These are phyloP conservation scores for Solanum bulbocastanum DNA, from an alignment of 257 asterid species.

Conservation along the genomic window DNA sequence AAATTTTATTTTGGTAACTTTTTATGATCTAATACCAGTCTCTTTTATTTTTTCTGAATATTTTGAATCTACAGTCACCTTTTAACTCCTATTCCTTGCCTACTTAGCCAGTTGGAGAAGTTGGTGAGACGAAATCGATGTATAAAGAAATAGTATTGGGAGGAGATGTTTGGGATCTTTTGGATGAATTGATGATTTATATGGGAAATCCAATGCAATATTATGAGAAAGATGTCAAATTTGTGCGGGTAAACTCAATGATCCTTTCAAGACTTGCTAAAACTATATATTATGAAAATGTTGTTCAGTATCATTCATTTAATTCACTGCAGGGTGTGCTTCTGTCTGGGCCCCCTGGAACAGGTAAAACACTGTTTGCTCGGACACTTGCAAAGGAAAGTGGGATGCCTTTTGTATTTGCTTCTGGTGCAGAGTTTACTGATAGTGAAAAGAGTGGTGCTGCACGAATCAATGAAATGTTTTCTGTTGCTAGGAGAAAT, in stretches of 20 bases:
- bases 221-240: conserved; percentile 80
- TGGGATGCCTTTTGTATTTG: conserved; percentile 96
- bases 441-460: conserved; percentile 97
- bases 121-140: conserved; percentile 83
- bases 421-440: conserved; percentile 98
- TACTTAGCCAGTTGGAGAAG: conserved; percentile 85
- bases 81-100: conserved; percentile 13
- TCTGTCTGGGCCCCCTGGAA: conserved; percentile 98
- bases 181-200: conserved; percentile 93
- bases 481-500: conserved; percentile 86
- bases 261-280: neutral
- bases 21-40: neutral
- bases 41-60: conserved; percentile 1
- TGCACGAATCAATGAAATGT: conserved; percentile 76
- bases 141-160: conserved; percentile 87
- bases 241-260: conserved; percentile 69
- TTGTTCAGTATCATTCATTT: conserved; percentile 1
- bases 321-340: conserved; percentile 75
- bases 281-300: conserved; percentile 1
- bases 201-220: conserved; percentile 96
- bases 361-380: conserved; percentile 97
- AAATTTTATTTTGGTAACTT: conserved; percentile 78
- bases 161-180: conserved; percentile 99
- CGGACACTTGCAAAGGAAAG: conserved; percentile 90
- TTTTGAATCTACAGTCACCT: neutral